These are phyloP conservation scores for Stephania cephalantha DNA, from an alignment of 164 flowering plant genomes.

Conservation along the genomic window DNA sequence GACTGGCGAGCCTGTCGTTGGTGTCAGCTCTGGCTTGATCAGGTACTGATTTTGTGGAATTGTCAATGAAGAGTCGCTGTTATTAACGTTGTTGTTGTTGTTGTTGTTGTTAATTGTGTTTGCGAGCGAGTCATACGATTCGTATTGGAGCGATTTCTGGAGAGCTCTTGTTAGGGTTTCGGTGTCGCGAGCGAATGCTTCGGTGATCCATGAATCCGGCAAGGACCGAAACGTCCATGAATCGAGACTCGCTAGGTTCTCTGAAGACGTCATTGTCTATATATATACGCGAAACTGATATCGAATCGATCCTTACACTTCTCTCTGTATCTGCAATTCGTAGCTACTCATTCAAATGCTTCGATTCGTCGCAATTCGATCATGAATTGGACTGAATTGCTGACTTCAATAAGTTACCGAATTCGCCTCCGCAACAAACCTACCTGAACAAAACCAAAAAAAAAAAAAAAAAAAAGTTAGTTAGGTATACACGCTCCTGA, in stretches of 20 bases:
- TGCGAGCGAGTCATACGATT: background rate
- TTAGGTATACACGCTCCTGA: too few species aligned
- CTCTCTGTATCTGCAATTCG: too few species aligned
- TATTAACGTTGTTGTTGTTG: background rate
- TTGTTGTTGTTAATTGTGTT: background rate
- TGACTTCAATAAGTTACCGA: too few species aligned
- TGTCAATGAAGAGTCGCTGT: slow-evolving; percentile 3
- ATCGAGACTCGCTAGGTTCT: slow-evolving; percentile 43
- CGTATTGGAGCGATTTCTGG: slow-evolving; percentile 37
- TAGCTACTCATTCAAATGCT: too few species aligned
- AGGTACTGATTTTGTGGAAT: background rate
- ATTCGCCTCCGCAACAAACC: too few species aligned
- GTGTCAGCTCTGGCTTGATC: slow-evolving; percentile 13
- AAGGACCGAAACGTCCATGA: slow-evolving; percentile 42
- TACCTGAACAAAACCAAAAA: too few species aligned
- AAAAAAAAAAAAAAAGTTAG: too few species aligned
- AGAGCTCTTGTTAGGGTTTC: slow-evolving; percentile 67
- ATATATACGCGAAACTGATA: too few species aligned
- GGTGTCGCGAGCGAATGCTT: slow-evolving; percentile 51
- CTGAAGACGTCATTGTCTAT: slow-evolving; percentile 42
- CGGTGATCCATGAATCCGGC: slow-evolving; percentile 55
- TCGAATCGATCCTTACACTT: too few species aligned
- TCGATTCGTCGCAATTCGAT: too few species aligned
- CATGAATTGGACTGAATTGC: too few species aligned
- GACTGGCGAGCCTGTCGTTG: slow-evolving; percentile 30